Evolutionary conservation across 1,139 yeast genomes (phyloP), one percentile per base, ranked within the genome.

Genomic region (Geotrichum siamense): DNA sequence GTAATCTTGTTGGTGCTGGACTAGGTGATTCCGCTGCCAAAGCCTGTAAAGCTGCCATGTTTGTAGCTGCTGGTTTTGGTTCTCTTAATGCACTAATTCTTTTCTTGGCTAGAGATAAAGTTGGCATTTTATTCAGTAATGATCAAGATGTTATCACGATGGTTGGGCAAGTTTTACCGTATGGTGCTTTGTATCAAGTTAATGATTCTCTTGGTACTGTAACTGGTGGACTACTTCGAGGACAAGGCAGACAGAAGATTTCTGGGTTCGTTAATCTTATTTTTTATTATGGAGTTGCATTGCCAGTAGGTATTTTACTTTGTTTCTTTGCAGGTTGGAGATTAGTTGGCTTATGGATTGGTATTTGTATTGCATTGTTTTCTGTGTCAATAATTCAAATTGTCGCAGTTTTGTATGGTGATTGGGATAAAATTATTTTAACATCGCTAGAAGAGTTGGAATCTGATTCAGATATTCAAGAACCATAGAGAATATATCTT

Each of bases 131-230:
- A 13, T 87, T 84, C 60, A 78, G 93, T 3, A 69, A 72, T 31
- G 96, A 87, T 59, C 65, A 68, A 15, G 76, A 72, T 3, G 93
- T 87, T 5, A 69, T 76, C 21, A 53, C 58, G 0, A 53, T 68
- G 45, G 72, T 72, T 3, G 62, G 67, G 57, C 58, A 74, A 1
- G 68, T 84, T 13, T 71, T 85, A 51, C 94, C 94, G 0, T 61
- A 81, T 41, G 84, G 85, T 29, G 78, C 93, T 0, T 53, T 79
- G 1, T 73, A 83, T 51, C 91, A 84, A 55, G 68, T 84, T 2
- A 80, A 84, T 55, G 96, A 87, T 59, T 79, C 94, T 1, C 56
- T 82, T 32, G 84, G 87, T n/a, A 80, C 87, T 8, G 86, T 84
- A 2, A 81, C 89, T 1, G 84, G 86, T 45, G 91, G 95, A 1